Conservation (phyloP, 805 yeast genomes). For the Metschnikowia vanudenii region DNA sequence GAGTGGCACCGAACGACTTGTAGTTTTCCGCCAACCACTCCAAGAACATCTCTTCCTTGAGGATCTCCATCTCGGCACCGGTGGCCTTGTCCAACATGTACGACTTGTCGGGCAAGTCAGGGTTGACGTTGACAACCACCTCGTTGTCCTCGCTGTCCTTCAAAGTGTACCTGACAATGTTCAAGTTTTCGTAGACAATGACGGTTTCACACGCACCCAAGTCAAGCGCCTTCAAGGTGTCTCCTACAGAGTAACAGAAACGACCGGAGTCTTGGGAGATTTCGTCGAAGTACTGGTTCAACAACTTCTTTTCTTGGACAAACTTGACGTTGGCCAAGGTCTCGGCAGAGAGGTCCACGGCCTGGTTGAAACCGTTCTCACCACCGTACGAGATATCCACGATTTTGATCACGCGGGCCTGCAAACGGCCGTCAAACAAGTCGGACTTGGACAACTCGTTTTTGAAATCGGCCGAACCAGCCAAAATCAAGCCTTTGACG, state of each 20-base stretch:
- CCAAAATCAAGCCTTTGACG: slow-evolving; percentile 90
- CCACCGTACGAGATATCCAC: slow-evolving; percentile 99
- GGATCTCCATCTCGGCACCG: slow-evolving; percentile 89
- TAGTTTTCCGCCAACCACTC: slow-evolving; percentile 99
- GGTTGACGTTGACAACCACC: slow-evolving; percentile 68
- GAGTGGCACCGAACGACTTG: slow-evolving; percentile 87
- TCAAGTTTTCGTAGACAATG: slow-evolving; percentile 91
- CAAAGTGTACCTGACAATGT: slow-evolving; percentile 76
- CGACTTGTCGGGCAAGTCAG: slow-evolving; percentile 70
- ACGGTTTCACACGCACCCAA: slow-evolving; percentile 93
- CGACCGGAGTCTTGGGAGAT: slow-evolving; percentile 96
- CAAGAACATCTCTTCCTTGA: slow-evolving; percentile 78
- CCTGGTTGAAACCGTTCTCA: slow-evolving; percentile 99
- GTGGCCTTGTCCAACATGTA: slow-evolving; percentile 78
- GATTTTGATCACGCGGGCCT: slow-evolving; percentile 80
- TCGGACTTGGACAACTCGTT: slow-evolving; percentile 91
- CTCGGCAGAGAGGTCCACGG: slow-evolving; percentile 96
- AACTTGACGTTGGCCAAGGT: slow-evolving; percentile 95
- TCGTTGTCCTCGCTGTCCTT: slow-evolving; percentile 81
- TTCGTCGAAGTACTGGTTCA: slow-evolving; percentile 91
- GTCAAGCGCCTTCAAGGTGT: slow-evolving; percentile 93
- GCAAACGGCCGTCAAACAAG: slow-evolving; percentile 86
- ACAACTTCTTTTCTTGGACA: slow-evolving; percentile 95
- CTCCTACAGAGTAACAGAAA: slow-evolving; percentile 96
- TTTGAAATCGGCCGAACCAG: slow-evolving; percentile 99